Percentiles rank a stretch among this genome's conserved stretches.
Evolutionary conservation across 495 filamentous ascomycete species (phyloP).

Genomic region (Trichoderma orchidacearum): DNA sequence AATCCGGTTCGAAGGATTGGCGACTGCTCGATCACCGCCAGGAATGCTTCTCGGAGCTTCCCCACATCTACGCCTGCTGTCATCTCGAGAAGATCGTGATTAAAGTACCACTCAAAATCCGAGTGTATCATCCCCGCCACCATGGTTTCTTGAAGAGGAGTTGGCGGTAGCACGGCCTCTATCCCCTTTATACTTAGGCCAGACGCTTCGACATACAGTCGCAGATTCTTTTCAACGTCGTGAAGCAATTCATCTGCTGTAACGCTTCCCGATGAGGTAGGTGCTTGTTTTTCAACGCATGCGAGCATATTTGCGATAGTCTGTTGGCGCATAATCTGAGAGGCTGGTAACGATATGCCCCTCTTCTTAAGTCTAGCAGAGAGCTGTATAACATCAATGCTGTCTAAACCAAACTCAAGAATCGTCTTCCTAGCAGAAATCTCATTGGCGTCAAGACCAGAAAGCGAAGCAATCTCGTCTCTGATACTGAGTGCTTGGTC

Average conservation of each 20-base stretch:
- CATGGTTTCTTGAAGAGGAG: slow-evolving; percentile 75
- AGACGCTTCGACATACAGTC: slow-evolving; percentile 1
- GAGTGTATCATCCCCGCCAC: slow-evolving; percentile 60
- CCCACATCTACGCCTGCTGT: slow-evolving; percentile 29
- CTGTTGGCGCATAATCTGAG: slow-evolving; percentile 53
- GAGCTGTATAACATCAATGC: slow-evolving; percentile 56
- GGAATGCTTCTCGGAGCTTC: slow-evolving; percentile 46
- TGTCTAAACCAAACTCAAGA: slow-evolving; percentile 52
- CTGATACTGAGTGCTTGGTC: slow-evolving; percentile 33
- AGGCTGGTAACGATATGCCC: slow-evolving; percentile 47
- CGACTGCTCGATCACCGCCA: slow-evolving; percentile 35
- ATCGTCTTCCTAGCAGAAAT: slow-evolving; percentile 43
- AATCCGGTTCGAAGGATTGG: slow-evolving; percentile 71
- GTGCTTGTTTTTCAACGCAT: not conserved
- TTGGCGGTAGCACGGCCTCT: slow-evolving; percentile 45
- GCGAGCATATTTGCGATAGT: slow-evolving; percentile 30
- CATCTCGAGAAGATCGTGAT: slow-evolving; percentile 54
- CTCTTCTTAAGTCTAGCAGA: slow-evolving; percentile 46
- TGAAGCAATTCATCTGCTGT: not conserved
- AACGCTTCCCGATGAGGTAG: not conserved
- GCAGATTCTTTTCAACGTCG: not conserved
- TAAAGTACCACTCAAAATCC: slow-evolving; percentile 59
- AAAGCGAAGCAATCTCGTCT: slow-evolving; percentile 45
- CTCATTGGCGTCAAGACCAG: slow-evolving; percentile 30
- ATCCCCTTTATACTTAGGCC: slow-evolving; percentile 13